phyloP scores from a whole-genome alignment of 768 basidiomycete species.

The Mycena albidolilacea region DNA sequence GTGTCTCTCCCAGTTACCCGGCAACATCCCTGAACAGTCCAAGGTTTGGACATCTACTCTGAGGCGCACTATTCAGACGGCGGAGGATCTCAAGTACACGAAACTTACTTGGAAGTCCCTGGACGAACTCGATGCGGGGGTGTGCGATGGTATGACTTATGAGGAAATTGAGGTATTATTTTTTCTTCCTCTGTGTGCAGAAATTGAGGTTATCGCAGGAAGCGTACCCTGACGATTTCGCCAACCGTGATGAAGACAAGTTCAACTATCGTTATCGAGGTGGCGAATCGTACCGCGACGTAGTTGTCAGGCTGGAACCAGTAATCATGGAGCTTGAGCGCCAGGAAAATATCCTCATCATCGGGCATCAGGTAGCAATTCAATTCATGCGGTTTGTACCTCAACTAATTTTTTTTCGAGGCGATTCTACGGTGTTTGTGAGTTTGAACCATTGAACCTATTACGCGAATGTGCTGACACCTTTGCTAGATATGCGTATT shows the following conservation, averaged over 20 bases:
- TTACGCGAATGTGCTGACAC: constrained; percentile 5
- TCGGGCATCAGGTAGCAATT: constrained; percentile 86
- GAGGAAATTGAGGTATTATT: constrained; percentile 92
- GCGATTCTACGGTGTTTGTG: constrained; percentile 87
- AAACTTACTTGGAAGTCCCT: constrained; percentile 99
- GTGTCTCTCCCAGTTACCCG: constrained; percentile 11
- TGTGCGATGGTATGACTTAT: constrained; percentile 99
- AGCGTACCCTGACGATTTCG: constrained; percentile 98
- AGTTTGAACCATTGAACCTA: constrained; percentile 44
- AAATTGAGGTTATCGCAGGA: constrained; percentile 61
- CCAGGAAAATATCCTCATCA: constrained; percentile 96
- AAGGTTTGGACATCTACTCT: constrained; percentile 99
- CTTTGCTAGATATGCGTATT: constrained; percentile 91
- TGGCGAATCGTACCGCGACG: constrained; percentile 98
- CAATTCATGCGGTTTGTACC: not conserved
- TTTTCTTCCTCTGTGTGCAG: not conserved
- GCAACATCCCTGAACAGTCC: constrained; percentile 12
- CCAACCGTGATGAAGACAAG: constrained; percentile 98
- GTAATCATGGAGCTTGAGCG: constrained; percentile 99
- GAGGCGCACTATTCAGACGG: constrained; percentile 93
- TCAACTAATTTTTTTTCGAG: constrained; percentile 46
- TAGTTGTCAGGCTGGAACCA: constrained; percentile 94
- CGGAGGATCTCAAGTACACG: constrained; percentile 81
- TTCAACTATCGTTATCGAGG: constrained; percentile 99
- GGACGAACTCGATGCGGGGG: constrained; percentile 98